These are phyloP conservation scores for Persicaria maculosa DNA, from an alignment of 148 eudicot species.

Conservation along the genomic window DNA sequence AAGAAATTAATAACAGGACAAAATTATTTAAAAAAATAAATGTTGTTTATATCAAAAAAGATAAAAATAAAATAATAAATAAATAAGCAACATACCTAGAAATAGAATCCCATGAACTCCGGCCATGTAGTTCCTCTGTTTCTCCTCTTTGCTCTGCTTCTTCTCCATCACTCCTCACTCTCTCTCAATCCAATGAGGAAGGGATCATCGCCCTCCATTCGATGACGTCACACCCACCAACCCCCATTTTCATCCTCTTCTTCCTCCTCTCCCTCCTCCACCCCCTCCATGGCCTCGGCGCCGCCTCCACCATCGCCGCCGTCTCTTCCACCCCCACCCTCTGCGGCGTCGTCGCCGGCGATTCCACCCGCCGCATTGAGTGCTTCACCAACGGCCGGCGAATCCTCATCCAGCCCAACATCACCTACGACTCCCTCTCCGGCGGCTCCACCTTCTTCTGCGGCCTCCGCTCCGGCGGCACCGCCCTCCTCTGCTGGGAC, in stretches of 20 bases:
- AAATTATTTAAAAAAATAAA: too few species aligned
- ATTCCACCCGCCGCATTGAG: conserved; percentile 37
- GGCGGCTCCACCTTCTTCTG: conserved; percentile 66
- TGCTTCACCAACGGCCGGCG: conserved; percentile 28
- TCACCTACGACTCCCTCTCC: conserved; percentile 51
- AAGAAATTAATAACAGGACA: background rate
- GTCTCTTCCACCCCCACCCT: conserved; percentile 37
- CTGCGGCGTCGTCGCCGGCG: conserved; percentile 57
- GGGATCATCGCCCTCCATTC: conserved; percentile 6
- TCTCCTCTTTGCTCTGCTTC: background rate
- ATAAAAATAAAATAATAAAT: background rate
- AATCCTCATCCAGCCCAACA: conserved; percentile 25
- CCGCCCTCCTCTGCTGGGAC: conserved; percentile 63
- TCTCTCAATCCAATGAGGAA: conserved; percentile 24
- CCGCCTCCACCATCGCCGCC: conserved; percentile 43
- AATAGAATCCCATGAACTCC: conserved; percentile 3
- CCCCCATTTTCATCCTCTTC: conserved; percentile 15
- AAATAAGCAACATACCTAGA: background rate
- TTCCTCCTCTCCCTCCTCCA: conserved; percentile 11
- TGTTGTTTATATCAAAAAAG: background rate
- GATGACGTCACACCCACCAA: conserved; percentile 28
- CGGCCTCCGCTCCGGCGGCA: conserved; percentile 63
- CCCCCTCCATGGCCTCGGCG: conserved; percentile 33
- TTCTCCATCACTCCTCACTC: conserved; percentile 8
- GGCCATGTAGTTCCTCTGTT: conserved; percentile 11